phyloP scores from a whole-genome alignment of 225 moss, liverwort and hornwort genomes.

The Sphagnum contortum region DNA sequence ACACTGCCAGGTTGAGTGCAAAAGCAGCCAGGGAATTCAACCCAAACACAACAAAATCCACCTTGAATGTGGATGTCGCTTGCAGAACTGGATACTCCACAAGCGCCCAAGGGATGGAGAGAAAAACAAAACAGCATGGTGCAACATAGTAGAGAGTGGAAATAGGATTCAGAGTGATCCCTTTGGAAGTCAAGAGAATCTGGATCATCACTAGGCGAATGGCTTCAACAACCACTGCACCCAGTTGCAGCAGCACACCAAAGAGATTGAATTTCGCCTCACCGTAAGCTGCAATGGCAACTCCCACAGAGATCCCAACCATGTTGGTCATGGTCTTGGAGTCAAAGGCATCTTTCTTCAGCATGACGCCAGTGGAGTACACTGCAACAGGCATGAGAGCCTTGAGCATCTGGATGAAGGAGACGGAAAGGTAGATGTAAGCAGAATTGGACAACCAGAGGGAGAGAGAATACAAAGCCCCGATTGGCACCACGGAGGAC shows the following conservation, averaged over 20 bases:
- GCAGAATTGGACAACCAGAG: too few species aligned
- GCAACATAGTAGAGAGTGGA: conserved; percentile 66
- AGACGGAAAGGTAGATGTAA: too few species aligned
- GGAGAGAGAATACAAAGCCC: too few species aligned
- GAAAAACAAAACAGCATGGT: conserved; percentile 48
- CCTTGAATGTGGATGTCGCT: conserved; percentile 5
- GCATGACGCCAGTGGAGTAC: too few species aligned
- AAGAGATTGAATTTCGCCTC: too few species aligned
- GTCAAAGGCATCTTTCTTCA: too few species aligned
- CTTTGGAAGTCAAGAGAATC: conserved; percentile 52
- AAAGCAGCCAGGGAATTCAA: conserved; percentile 55
- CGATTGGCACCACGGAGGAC: too few species aligned
- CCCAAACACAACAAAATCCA: conserved; percentile 6
- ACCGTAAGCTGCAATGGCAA: too few species aligned
- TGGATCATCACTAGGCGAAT: conserved; percentile 60
- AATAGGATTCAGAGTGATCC: conserved; percentile 54
- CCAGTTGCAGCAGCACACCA: conserved; percentile 24
- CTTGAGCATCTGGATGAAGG: too few species aligned
- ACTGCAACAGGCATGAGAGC: too few species aligned
- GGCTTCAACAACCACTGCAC: conserved; percentile 60
- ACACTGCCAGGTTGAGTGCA: conserved; percentile 51
- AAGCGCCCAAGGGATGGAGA: conserved; percentile 44
- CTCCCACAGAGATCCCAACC: too few species aligned
- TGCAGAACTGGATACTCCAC: conserved; percentile 57
- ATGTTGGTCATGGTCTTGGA: too few species aligned